Evolutionary conservation across 345 rosid genomes (phyloP).

Genomic region (Streptanthus diversifolius): DNA sequence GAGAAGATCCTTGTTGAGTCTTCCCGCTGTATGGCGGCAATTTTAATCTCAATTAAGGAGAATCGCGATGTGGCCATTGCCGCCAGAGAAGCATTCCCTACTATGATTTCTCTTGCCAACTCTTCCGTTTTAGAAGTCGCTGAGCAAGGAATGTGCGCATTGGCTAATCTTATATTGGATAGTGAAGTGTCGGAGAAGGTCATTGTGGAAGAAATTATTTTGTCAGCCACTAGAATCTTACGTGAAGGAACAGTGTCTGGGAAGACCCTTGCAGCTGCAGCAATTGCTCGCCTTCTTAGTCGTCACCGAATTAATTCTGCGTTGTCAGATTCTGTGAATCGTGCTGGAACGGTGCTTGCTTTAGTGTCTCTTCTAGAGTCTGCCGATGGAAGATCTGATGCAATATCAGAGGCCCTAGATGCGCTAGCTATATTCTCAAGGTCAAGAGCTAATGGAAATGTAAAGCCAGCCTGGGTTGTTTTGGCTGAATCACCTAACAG

Average conservation of each 20-base stretch:
- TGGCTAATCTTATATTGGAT: constrained; percentile 95
- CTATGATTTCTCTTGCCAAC: constrained; percentile 65
- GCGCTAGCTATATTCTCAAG: constrained; percentile 93
- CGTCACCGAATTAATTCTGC: constrained; percentile 59
- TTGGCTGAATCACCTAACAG: constrained; percentile 74
- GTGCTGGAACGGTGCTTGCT: constrained; percentile 88
- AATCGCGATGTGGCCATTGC: constrained; percentile 86
- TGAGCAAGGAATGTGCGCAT: constrained; percentile 91
- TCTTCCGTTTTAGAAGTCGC: constrained; percentile 78
- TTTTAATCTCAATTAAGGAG: constrained; percentile 87
- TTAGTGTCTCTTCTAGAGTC: constrained; percentile 87
- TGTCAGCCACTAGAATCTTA: constrained; percentile 90
- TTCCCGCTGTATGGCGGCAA: constrained; percentile 75
- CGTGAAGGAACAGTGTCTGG: constrained; percentile 89
- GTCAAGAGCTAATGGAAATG: constrained; percentile 52
- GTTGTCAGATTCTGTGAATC: constrained; percentile 84
- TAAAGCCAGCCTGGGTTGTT: constrained; percentile 93
- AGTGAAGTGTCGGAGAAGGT: constrained; percentile 74
- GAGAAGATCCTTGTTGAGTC: constrained; percentile 76
- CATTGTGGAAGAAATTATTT: constrained; percentile 67
- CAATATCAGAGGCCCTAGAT: constrained; percentile 79
- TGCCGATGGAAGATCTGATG: constrained; percentile 61
- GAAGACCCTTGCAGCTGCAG: constrained; percentile 95
- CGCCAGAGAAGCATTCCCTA: constrained; percentile 75
- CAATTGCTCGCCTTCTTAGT: constrained; percentile 83